phyloP scores from a whole-genome alignment of 1,284 basidiomycete species.

The Cryptococcus sp. region DNA sequence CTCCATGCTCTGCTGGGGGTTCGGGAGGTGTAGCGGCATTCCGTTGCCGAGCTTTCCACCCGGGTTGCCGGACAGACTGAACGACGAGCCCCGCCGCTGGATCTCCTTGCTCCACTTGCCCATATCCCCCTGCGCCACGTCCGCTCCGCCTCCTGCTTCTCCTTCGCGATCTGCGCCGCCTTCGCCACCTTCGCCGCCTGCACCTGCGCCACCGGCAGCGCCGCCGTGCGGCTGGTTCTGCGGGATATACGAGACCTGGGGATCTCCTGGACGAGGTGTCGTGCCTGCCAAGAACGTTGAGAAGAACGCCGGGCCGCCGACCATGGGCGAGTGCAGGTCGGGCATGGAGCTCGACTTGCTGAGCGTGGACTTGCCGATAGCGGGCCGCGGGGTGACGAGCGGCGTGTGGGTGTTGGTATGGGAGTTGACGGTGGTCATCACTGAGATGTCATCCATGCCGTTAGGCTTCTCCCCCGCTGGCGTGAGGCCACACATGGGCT shows the following conservation, averaged over 20 bases:
- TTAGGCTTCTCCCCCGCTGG: constrained; percentile 15
- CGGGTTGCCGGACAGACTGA: constrained; percentile 29
- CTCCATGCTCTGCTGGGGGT: constrained; percentile 4
- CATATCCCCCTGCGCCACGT: constrained; percentile 12
- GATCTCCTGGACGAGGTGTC: constrained; percentile 22
- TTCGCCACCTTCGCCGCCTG: neutral
- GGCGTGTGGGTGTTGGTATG: neutral
- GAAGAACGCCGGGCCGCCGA: constrained; percentile 18
- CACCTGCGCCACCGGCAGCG: neutral
- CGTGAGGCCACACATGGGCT: constrained; percentile 14
- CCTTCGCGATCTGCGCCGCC: neutral
- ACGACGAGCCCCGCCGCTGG: constrained; percentile 34
- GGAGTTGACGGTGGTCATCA: too few relatives aligned
- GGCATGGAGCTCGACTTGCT: constrained; percentile 45
- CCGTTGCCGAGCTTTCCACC: constrained; percentile 16
- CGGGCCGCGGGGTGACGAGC: constrained; percentile 25
- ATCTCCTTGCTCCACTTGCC: constrained; percentile 40
- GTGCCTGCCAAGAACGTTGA: constrained; percentile 18
- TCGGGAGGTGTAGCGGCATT: neutral
- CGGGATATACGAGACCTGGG: constrained; percentile 18
- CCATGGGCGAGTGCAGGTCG: constrained; percentile 60
- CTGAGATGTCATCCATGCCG: neutral
- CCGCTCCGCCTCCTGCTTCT: neutral
- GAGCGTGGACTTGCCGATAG: constrained; percentile 23
- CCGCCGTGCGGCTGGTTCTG: constrained; percentile 5